These are phyloP conservation scores for Colletotrichum karsti DNA, from an alignment of 2,329 filamentous ascomycete genomes.

Conservation along the genomic window DNA sequence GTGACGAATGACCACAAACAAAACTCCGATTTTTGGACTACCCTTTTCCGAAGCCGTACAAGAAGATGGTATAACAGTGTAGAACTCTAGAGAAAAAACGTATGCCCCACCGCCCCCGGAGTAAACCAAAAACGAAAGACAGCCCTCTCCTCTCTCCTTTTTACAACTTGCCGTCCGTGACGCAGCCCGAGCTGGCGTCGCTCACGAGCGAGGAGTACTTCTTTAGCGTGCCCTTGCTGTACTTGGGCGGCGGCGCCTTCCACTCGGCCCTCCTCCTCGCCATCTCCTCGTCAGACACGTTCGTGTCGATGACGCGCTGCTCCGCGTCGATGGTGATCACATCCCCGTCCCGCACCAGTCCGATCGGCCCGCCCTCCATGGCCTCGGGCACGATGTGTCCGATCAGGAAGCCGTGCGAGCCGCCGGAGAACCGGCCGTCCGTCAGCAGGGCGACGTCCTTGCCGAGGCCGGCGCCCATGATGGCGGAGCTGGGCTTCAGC, in stretches of 20 bases:
- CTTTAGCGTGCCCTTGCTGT: conserved; percentile 71
- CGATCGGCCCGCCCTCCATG: conserved; percentile 85
- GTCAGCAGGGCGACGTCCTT: conserved; percentile 79
- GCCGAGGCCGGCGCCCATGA: conserved; percentile 89
- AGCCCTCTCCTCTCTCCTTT: background rate
- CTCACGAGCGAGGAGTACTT: conserved; percentile 73
- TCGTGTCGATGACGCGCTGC: conserved; percentile 72
- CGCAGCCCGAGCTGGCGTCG: conserved; percentile 67
- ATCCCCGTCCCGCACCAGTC: conserved; percentile 83
- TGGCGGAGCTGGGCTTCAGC: conserved; percentile 88
- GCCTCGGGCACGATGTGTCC: conserved; percentile 90
- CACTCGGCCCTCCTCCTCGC: conserved; percentile 64
- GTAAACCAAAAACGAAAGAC: background rate
- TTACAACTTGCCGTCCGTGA: conserved; percentile 55
- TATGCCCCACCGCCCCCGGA: background rate
- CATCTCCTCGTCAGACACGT: conserved; percentile 73
- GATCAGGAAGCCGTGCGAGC: conserved; percentile 86
- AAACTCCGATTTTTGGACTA: conserved; percentile 31
- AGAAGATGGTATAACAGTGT: conserved; percentile 27
- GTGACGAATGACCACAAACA: conserved; percentile 15
- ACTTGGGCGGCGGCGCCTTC: conserved; percentile 67
- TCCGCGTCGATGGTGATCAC: conserved; percentile 84
- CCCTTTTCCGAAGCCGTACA: conserved; percentile 28
- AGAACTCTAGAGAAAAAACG: conserved; percentile 15
- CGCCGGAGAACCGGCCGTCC: conserved; percentile 81